phyloP scores from a whole-genome alignment of 129 eudicot genomes.

The Scalesia atractyloides region DNA sequence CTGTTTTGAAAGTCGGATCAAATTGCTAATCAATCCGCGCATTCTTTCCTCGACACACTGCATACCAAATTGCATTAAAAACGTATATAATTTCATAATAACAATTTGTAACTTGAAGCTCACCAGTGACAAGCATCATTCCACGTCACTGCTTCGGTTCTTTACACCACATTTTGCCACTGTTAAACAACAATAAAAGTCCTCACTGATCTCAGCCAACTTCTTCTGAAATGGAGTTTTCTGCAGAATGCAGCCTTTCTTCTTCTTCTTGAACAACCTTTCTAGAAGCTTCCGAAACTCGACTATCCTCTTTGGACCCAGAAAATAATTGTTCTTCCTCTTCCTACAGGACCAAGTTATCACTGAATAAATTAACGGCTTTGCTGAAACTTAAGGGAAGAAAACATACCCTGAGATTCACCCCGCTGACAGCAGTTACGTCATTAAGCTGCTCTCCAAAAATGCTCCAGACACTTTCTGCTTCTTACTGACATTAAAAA shows the following conservation, averaged over 20 bases:
- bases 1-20: conserved; percentile 76
- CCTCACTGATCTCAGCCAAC: conserved; percentile 71
- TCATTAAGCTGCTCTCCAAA: conserved; percentile 83
- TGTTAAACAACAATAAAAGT: background rate
- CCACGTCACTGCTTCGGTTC: too few relatives aligned
- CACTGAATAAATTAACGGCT: conserved; percentile 13
- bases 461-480: conserved; percentile 66
- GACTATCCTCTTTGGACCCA: conserved; percentile 75
- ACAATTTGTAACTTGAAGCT: too few relatives aligned
- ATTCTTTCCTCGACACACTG: conserved; percentile 91
- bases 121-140: too few relatives aligned
- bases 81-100: background rate
- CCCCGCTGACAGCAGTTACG: conserved; percentile 91
- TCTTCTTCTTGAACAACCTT: conserved; percentile 95
- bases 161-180: too few relatives aligned
- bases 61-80: conserved; percentile 33
- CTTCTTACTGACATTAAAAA: conserved; percentile 71
- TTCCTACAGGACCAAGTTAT: conserved; percentile 50
- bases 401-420: conserved; percentile 71
- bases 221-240: conserved; percentile 73
- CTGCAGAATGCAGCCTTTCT: conserved; percentile 72
- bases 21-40: conserved; percentile 69
- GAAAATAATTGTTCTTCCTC: conserved; percentile 87
- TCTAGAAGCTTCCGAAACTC: conserved; percentile 78
- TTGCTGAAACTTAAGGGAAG: background rate